Evolutionary conservation across 768 basidiomycete species (phyloP).

Genomic region (Polyporus arcularius): DNA sequence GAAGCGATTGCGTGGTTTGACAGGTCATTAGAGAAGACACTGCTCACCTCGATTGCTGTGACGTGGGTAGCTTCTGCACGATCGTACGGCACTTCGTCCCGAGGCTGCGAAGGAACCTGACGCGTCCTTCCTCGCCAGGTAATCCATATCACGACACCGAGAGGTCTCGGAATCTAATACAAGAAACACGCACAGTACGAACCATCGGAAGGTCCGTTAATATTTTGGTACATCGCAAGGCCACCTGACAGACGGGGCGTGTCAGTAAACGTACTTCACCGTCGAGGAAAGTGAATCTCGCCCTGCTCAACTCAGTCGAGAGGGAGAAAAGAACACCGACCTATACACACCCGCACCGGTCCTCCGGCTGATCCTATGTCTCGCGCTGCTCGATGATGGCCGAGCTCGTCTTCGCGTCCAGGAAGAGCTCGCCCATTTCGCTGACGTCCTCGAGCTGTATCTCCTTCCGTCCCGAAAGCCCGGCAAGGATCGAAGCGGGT

Average conservation of each 20-base stretch:
- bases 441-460: slow-evolving; percentile 87
- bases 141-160: neutral
- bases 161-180: slow-evolving; percentile 16
- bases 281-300: neutral
- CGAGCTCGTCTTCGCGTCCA: slow-evolving; percentile 82
- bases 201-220: slow-evolving; percentile 4
- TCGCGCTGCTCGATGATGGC: slow-evolving; percentile 18
- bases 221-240: slow-evolving; percentile 6
- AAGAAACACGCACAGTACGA: slow-evolving; percentile 6
- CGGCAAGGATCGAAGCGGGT: slow-evolving; percentile 86
- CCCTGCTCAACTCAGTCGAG: neutral
- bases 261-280: neutral
- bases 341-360: slow-evolving; percentile 3
- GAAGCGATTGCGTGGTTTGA: too few species aligned
- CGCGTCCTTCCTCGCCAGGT: neutral
- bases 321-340: neutral
- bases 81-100: neutral
- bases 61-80: neutral
- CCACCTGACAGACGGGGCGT: slow-evolving; percentile 6
- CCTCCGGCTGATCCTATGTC: slow-evolving; percentile 3
- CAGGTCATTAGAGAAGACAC: too few species aligned
- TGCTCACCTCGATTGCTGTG: too few species aligned
- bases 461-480: slow-evolving; percentile 72
- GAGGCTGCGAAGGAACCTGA: neutral
- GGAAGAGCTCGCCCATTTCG: slow-evolving; percentile 93